These are phyloP conservation scores for Daldinia eschscholtzii DNA, from an alignment of 2,329 filamentous ascomycete species.

Conservation along the genomic window DNA sequence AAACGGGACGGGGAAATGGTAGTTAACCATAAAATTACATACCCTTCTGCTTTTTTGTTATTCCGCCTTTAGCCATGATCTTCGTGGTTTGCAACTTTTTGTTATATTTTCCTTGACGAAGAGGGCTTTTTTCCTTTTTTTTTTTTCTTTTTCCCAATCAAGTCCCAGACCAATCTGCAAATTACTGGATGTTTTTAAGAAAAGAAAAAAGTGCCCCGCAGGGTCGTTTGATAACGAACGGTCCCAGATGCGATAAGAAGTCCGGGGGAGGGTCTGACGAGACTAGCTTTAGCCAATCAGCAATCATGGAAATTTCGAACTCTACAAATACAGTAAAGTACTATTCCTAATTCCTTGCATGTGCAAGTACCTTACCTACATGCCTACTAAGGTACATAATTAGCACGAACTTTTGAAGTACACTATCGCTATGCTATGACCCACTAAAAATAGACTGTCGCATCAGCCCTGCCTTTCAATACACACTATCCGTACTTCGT, in stretches of 20 bases:
- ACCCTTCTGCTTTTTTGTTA: conserved; percentile 54
- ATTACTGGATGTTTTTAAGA: not conserved
- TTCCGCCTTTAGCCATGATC: conserved; percentile 53
- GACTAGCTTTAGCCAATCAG: conserved; percentile 1
- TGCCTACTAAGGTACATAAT: not conserved
- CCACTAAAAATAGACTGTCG: conserved; percentile 32
- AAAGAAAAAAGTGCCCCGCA: conserved; percentile 11
- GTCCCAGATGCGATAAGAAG: not conserved
- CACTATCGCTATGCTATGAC: not conserved
- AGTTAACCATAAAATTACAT: not conserved
- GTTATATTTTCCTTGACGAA: not conserved
- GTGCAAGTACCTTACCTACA: conserved; percentile 1
- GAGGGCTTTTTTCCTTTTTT: too few species aligned
- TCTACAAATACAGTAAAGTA: not conserved
- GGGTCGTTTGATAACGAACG: not conserved
- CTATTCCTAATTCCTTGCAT: conserved; percentile 1
- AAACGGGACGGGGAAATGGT: conserved; percentile 3
- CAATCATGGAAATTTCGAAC: not conserved
- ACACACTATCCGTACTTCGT: not conserved
- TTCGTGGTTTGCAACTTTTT: not conserved
- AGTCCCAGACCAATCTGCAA: not conserved
- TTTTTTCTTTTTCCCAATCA: not conserved
- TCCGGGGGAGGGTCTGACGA: conserved; percentile 1
- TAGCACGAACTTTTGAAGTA: not conserved
- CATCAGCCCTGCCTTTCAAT: conserved; percentile 32